Base-by-base conservation (phyloP, 805 yeast species). In the Ogataea parapolymorpha region DNA sequence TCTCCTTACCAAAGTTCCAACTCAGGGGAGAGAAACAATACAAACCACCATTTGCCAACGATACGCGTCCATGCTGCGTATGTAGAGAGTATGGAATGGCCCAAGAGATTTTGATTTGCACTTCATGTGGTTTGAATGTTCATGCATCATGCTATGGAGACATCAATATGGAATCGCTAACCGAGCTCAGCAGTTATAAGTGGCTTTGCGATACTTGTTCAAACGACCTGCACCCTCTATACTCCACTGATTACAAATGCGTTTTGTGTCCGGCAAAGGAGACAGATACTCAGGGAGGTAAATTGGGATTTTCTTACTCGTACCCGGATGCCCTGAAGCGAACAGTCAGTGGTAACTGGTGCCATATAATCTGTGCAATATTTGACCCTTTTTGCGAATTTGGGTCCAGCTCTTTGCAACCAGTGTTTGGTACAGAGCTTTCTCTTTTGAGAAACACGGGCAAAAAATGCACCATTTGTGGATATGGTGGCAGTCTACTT, bases 161-260 rank as follows among this genome's bases (percentile, higher is more conserved):
- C 6, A 37, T 40, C 3, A 18, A 56, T 9, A 42, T 47, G 12
- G 28, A 36, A 9, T 8, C 8, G 12, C 45, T 38, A 28, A 34
- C n/a, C 28, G 32, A 7, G 8, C 48, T 37, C 16, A 35, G 42
- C 4, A 50, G 43, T 14, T 72, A 67, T 7, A 73, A 72, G 41
- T 88, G 96, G 96, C 64, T 71, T 18, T 89, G 96, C 63, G 95
- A 87, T 51, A 70, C 80, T 1, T 89, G 96, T 56, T 69, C 79
- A 4, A 86, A 87, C 55, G 83, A 80, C 35, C 58, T 78, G 37
- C 75, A 77, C 45, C 91, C 93, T 0, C 48, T 72, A 2, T 66
- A 70, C 26, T 70, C 80, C 2, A 74, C 81, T 0, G 65, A 72
- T 15, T 82, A 84, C 54, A 61, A 72, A 2, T 88, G 96, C 58